Evolutionary conservation across 2,329 filamentous ascomycete genomes (phyloP), one percentile per base, ranked within the genome.

Genomic region (Mycosphaerelloides madeirae): DNA sequence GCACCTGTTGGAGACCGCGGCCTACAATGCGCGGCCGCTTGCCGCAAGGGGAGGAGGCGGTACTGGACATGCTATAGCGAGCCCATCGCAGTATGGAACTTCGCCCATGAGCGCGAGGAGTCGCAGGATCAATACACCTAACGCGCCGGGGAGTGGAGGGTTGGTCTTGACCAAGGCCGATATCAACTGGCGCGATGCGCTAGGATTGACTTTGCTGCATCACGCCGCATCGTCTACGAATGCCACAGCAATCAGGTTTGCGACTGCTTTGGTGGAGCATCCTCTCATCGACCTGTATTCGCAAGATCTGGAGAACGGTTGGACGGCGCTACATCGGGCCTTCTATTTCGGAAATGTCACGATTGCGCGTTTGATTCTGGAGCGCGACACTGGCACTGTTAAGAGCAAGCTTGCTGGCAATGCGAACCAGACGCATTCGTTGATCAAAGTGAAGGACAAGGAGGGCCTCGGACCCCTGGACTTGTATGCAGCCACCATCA

Each of bases 401-500:
- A 74, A 76, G 3, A 75, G 81, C 32, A 81, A 83, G 51, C 79
- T 79, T 6, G 76, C 75, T 18, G 77, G 75, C 12, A 72, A 78
- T 14, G 69, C 76, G 15, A 74, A 80, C 53, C 80, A 80, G 58
- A 79, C 83, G 25, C 83, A 84, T 8, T 84, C 83, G 20, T 70
- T 97, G 32, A 90, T 96, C 60, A 96, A 95, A 70, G 87, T 93
- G 40, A 98, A 97, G 65, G 93, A 98, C 60, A 82, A 86, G 46
- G 93, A 97, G 67, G 91, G 91, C 8, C 89, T 94, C 61, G 95
- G 89, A 54, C 91, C 93, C 0, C 91, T 97, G 55, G 93, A 97
- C 64, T 71, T 98, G 9, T 97, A 95, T 59, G 85, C 87, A 51
- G 81, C 86, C 31, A 95, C 88, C 0, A 93, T 96, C 56, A 83